Percentiles rank a stretch among this genome's conserved stretches.
Evolutionary conservation across 495 filamentous ascomycete genomes (phyloP).

Genomic region (Sabuloglossum arenarium): DNA sequence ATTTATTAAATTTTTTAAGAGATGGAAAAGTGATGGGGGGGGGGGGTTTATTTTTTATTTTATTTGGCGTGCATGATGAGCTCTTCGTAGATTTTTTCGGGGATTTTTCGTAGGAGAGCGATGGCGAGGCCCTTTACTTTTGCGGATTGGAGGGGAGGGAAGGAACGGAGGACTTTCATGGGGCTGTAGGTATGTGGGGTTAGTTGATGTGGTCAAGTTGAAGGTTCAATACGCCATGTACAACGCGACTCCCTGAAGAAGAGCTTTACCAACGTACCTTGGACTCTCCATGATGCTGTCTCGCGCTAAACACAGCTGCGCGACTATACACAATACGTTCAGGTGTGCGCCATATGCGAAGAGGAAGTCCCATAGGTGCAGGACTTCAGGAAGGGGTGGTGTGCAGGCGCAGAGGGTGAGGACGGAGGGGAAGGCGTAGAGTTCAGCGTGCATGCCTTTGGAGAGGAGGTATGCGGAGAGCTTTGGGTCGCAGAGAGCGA

Average conservation of each 20-base stretch:
- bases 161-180: slow-evolving; percentile 75
- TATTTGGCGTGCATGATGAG: slow-evolving; percentile 72
- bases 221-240: slow-evolving; percentile 4
- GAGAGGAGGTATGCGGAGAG: slow-evolving; percentile 62
- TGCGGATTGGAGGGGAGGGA: slow-evolving; percentile 64
- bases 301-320: slow-evolving; percentile 77
- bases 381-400: slow-evolving; percentile 85
- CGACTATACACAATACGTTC: slow-evolving; percentile 92
- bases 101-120: slow-evolving; percentile 63
- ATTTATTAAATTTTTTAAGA: background rate
- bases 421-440: slow-evolving; percentile 96
- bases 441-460: slow-evolving; percentile 74
- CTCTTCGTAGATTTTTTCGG: slow-evolving; percentile 70
- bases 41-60: too few species aligned
- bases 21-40: background rate
- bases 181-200: slow-evolving; percentile 32
- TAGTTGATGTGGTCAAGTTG: background rate
- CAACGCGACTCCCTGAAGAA: too few species aligned
- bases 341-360: slow-evolving; percentile 89
- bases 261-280: slow-evolving; percentile 58
- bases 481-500: slow-evolving; percentile 78
- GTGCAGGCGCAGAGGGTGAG: slow-evolving; percentile 90
- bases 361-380: slow-evolving; percentile 94
- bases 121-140: slow-evolving; percentile 64
- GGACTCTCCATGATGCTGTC: slow-evolving; percentile 61